Evolutionary conservation across 306 rosid species (phyloP), one percentile per base, ranked within the genome.

Genomic region (Abrus pulchellus): DNA sequence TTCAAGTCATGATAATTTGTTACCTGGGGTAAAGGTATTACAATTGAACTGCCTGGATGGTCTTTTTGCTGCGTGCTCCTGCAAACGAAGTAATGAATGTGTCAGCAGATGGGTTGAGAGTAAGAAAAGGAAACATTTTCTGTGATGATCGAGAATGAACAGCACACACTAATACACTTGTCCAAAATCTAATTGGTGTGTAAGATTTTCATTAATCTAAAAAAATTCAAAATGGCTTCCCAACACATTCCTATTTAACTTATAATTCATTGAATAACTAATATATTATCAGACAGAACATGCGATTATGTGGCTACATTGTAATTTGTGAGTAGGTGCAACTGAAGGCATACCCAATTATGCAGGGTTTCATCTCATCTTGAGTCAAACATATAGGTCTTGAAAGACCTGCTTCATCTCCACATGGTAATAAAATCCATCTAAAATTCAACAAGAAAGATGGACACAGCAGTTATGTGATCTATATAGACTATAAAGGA

Each of bases 391-490:
- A 45, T 72, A 93, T 75, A 49, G 94, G 97, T 65, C 85, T 90
- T 0, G 74, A 82, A 87, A 68, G 9, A n/a, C 74, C 75, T 33
- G 77, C 70, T 80, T 87, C 87, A 75, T 86, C 82, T 86, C 96
- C 94, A 65, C 43, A 77, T 38, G 98, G 99, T 62, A 88, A 72
- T 36, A 93, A 88, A 81, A 41, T 68, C 99, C 99, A 96, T 85
- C 99, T 95, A 27, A 13, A 59, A 78, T 62, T 56, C 54, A 79
- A 68, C 53, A 57, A 69, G 72, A 28, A 62, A 7, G 68, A 71
- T 45, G 27, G 50, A 57, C 34, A 61, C 29, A 52, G 48, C 9
- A 80, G 36, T 50, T 74, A 44, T 28, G 13, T 6, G 70, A 60
- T 70, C 76, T 34, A 57, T 0, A 50, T 20, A 20, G 20, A 20